A percentile compares a stretch with the other conserved stretches of the same genome.
Evolutionary conservation across 345 rosid genomes (phyloP).

Genomic region (Orychophragmus violaceus): DNA sequence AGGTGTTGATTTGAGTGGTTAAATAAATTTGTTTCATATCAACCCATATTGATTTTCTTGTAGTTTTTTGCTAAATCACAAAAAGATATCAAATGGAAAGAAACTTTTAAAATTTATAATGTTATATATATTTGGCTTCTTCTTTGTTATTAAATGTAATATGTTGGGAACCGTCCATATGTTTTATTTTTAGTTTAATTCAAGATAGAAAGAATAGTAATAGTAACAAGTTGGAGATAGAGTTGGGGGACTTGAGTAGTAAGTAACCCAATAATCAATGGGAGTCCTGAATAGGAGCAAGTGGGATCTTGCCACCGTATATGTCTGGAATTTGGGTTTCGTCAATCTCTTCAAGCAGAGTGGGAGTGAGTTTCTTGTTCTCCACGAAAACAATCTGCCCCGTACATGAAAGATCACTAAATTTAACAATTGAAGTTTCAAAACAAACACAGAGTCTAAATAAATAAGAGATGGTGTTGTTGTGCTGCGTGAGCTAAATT

Average conservation of each 20-base stretch:
- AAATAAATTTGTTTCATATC: no score
- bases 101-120: not conserved
- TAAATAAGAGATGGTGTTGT: not conserved
- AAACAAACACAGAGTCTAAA: not conserved
- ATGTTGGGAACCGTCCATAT: not conserved
- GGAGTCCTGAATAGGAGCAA: constrained; percentile 60
- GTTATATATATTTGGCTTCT: not conserved
- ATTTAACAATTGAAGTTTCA: not conserved
- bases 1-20: not conserved
- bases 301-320: constrained; percentile 67
- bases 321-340: constrained; percentile 69
- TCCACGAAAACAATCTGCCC: constrained; percentile 76
- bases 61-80: not conserved
- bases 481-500: not conserved
- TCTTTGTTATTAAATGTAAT: not conserved
- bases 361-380: constrained; percentile 52
- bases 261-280: constrained; percentile 8
- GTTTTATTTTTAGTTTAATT: not conserved
- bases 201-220: not conserved
- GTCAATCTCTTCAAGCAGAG: constrained; percentile 67
- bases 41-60: not conserved
- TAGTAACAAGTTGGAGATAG: not conserved
- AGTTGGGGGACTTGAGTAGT: not conserved
- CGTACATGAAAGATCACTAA: not conserved
- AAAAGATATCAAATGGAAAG: not conserved